Conservation (phyloP, 306 rosid genomes). For the Sphenostylis stenocarpa region DNA sequence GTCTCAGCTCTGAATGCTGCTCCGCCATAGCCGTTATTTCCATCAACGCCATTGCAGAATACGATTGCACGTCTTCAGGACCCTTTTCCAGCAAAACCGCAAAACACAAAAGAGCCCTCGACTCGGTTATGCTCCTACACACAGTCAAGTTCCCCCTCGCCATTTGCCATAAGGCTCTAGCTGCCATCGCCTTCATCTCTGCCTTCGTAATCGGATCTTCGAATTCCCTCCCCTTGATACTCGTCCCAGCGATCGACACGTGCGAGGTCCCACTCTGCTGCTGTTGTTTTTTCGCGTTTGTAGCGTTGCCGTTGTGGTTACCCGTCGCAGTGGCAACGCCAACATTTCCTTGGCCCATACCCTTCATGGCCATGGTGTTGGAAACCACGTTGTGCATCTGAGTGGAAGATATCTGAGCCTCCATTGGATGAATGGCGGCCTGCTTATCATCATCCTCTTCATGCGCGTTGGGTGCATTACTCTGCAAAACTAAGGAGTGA, state of each 20-base stretch:
- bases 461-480: neutral
- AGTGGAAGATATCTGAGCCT: neutral
- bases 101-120: constrained; percentile 74
- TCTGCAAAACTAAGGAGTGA: constrained; percentile 60
- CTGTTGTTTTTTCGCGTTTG: neutral
- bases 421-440: constrained; percentile 29
- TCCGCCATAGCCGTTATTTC: constrained; percentile 72
- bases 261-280: neutral
- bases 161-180: constrained; percentile 68
- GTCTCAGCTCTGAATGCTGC: constrained; percentile 60
- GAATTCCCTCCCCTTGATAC: constrained; percentile 72
- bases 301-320: neutral
- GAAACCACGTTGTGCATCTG: constrained; percentile 25
- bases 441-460: constrained; percentile 26
- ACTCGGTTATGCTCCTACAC: constrained; percentile 66
- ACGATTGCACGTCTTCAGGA: constrained; percentile 45
- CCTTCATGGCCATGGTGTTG: constrained; percentile 31
- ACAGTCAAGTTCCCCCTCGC: constrained; percentile 53
- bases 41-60: constrained; percentile 65
- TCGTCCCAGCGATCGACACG: constrained; percentile 35
- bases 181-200: constrained; percentile 77
- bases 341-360: neutral
- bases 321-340: neutral
- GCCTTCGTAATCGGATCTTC: constrained; percentile 63
- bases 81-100: constrained; percentile 73